These are phyloP conservation scores for Daldinia grandis DNA, from an alignment of 495 filamentous ascomycete genomes.

Conservation along the genomic window DNA sequence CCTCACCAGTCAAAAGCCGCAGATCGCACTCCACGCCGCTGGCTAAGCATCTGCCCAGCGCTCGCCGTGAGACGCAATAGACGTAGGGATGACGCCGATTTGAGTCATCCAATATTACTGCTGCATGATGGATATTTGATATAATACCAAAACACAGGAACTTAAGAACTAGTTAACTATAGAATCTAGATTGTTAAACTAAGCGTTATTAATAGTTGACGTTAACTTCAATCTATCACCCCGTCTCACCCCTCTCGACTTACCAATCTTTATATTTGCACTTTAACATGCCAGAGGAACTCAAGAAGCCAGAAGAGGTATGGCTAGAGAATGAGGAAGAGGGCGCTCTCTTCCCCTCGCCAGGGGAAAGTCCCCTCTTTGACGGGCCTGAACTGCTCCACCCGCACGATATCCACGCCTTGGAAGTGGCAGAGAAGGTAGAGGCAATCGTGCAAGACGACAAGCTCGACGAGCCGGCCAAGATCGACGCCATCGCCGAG, in stretches of 20 bases:
- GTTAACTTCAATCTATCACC: not conserved
- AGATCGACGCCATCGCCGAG: conserved; percentile 11
- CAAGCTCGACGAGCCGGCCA: conserved; percentile 7
- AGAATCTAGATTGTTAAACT: too few species aligned
- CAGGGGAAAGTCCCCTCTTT: not conserved
- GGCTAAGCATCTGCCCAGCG: not conserved
- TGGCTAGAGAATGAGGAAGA: not conserved
- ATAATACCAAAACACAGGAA: not conserved
- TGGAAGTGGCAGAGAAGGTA: not conserved
- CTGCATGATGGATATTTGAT: not conserved
- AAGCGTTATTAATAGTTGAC: too few species aligned
- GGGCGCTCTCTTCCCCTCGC: not conserved
- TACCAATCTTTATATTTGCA: not conserved
- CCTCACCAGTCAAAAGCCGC: not conserved
- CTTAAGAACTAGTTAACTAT: too few species aligned
- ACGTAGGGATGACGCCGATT: not conserved
- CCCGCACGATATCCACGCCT: not conserved
- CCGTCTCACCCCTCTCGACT: not conserved
- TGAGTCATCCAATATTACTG: not conserved
- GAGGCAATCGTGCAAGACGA: not conserved
- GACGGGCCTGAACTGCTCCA: not conserved
- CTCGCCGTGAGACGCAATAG: not conserved
- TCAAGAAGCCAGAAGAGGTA: not conserved
- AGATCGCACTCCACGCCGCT: not conserved
- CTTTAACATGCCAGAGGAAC: not conserved